Evolutionary conservation across 1,284 basidiomycete species (phyloP).

Genomic region (Ceratobasidium sp.): DNA sequence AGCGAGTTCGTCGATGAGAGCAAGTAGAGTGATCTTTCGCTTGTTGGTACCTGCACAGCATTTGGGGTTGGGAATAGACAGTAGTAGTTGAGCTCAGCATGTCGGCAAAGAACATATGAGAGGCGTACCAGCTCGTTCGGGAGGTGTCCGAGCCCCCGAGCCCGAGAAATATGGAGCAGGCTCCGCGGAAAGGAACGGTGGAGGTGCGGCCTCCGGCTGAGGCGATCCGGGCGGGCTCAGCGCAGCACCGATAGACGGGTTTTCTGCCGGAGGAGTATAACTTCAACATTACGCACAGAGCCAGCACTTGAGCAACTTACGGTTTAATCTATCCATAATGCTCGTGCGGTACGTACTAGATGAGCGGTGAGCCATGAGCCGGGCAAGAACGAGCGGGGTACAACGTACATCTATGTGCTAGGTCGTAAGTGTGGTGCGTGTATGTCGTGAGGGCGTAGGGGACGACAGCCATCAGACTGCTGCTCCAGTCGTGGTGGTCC

Average conservation of each 20-base stretch:
- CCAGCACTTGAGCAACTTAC: too few species aligned
- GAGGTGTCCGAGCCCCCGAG: slow-evolving; percentile 3
- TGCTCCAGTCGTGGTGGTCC: slow-evolving; percentile 29
- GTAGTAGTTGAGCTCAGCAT: neutral
- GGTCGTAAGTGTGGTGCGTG: neutral
- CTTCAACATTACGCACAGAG: too few species aligned
- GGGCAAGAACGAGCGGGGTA: neutral
- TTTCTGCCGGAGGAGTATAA: neutral
- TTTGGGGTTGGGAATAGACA: neutral
- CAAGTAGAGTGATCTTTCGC: slow-evolving; percentile 68
- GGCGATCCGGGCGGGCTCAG: neutral
- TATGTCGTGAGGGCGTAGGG: slow-evolving; percentile 19
- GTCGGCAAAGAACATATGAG: neutral
- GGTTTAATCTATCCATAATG: slow-evolving; percentile 18
- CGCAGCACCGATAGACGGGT: slow-evolving; percentile 16
- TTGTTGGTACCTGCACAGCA: slow-evolving; percentile 43
- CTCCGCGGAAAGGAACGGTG: slow-evolving; percentile 13
- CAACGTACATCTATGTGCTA: neutral
- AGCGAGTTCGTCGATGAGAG: slow-evolving; percentile 63
- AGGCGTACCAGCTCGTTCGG: slow-evolving; percentile 17
- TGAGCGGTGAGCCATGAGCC: neutral
- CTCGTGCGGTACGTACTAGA: neutral
- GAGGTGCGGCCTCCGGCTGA: neutral
- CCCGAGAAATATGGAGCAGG: slow-evolving; percentile 15
- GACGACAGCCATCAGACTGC: slow-evolving; percentile 18